Conservation (phyloP, 305 asterid species). For the Rubia tinctorum region DNA sequence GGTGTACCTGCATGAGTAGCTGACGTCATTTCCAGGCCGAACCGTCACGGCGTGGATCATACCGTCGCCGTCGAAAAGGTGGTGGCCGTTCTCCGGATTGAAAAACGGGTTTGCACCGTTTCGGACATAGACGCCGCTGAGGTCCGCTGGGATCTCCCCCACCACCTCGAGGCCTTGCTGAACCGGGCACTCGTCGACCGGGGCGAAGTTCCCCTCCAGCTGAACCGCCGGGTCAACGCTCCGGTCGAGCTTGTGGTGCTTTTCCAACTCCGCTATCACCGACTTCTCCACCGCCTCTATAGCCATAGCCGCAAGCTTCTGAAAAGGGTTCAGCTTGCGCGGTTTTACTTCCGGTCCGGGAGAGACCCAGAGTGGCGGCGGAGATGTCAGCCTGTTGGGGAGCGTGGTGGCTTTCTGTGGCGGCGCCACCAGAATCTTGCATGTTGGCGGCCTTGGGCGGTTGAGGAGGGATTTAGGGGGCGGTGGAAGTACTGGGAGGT, state of each 20-base stretch:
- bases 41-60: conserved; percentile 58
- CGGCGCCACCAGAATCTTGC: conserved; percentile 30
- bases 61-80: conserved; percentile 67
- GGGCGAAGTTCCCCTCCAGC: conserved; percentile 52
- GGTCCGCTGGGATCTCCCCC: conserved; percentile 38
- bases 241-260: conserved; percentile 34
- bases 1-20: conserved; percentile 52
- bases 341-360: conserved; percentile 9
- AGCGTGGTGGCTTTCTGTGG: conserved; percentile 17
- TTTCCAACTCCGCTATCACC: conserved; percentile 30
- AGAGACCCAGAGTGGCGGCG: conserved; percentile 9
- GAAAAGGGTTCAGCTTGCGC: conserved; percentile 31
- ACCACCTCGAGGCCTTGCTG: conserved; percentile 44
- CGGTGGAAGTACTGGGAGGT: background rate
- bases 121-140: conserved; percentile 47
- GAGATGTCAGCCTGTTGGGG: conserved; percentile 1
- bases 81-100: conserved; percentile 49
- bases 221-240: conserved; percentile 53
- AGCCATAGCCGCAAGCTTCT: conserved; percentile 40
- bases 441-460: conserved; percentile 18
- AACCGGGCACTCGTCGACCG: conserved; percentile 55
- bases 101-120: conserved; percentile 62
- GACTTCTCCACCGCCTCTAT: conserved; percentile 44
- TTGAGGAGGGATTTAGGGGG: background rate
- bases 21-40: conserved; percentile 27